Evolutionary conservation across 2,329 filamentous ascomycete species (phyloP), one percentile per base, ranked within the genome.

Genomic region (Macrophomina tecta): DNA sequence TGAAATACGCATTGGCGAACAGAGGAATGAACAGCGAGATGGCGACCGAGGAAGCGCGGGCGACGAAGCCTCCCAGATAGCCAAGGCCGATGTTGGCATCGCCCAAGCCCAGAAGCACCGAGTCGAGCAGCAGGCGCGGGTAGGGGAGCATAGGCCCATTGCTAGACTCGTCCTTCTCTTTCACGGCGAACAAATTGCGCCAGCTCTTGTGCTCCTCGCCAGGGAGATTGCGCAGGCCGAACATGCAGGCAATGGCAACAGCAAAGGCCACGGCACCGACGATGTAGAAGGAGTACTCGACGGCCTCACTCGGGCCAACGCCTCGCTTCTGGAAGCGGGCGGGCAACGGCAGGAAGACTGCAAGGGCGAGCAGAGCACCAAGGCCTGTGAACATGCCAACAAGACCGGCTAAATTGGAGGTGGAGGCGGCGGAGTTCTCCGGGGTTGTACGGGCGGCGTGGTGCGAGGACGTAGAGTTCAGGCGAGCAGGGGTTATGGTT

Each of bases 11-110:
- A 76, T 98, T 98, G 72, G 97, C 89, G 75, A 91, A 96, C 1
- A 99, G 86, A 0, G 95, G 95, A 64, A 99, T 91, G 80, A 98
- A 99, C 5, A 98, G 86, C 0, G 93, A 96, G 70, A 99, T 97
- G 63, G 92, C 94, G 5, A 99, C 95, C 0, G 93, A 97, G 0
- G 94, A 97, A 7, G 95, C 94, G 66, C 95, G 89, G 9, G 94
- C 94, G 2, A 99, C 94, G 73, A 78, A 97, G 1, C 95, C 95
- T 69, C 94, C 95, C 0, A 98, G 82, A 74, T 98, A 99, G 34
- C 91, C 94, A 0, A 98, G 85, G 18, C 89, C 90, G 69, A 99
- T 97, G 71, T 91, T 87, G 9, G 88, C 84, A 75, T 96, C 91
- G 8, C 83, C 88, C 72, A 93, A 88, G 14, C 91, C 94, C 11